Evolutionary conservation across 1,139 yeast genomes (phyloP).

Genomic region (Geotrichum phurueaensis): DNA sequence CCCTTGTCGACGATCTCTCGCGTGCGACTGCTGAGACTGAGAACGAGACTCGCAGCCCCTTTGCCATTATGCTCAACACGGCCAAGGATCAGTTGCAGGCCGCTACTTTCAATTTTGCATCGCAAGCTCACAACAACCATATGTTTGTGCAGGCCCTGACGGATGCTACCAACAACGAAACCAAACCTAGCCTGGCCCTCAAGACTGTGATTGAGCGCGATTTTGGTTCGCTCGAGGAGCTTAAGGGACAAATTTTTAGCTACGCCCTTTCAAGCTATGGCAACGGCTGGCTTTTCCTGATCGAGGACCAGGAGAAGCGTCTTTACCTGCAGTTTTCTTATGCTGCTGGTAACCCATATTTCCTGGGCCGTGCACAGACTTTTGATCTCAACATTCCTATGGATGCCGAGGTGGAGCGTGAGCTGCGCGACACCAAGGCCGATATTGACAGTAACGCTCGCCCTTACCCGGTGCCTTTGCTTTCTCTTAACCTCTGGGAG

Average conservation of each 20-base stretch:
- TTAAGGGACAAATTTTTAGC: slow-evolving; percentile 48
- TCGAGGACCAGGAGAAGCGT: slow-evolving; percentile 65
- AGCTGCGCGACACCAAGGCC: slow-evolving; percentile 44
- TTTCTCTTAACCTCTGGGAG: slow-evolving; percentile 84
- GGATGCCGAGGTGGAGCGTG: slow-evolving; percentile 37
- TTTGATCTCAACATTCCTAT: slow-evolving; percentile 72
- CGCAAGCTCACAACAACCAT: slow-evolving; percentile 91
- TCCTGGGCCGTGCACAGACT: slow-evolving; percentile 65
- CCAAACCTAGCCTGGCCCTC: slow-evolving; percentile 34
- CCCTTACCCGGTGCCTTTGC: slow-evolving; percentile 72
- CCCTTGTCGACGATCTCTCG: slow-evolving; percentile 62
- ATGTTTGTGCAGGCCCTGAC: slow-evolving; percentile 68
- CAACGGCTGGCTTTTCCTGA: slow-evolving; percentile 86
- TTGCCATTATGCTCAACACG: slow-evolving; percentile 67
- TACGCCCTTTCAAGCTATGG: slow-evolving; percentile 55
- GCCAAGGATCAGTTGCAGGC: slow-evolving; percentile 66
- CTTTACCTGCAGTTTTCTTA: slow-evolving; percentile 60
- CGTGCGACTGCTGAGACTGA: slow-evolving; percentile 62
- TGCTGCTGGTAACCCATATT: slow-evolving; percentile 87
- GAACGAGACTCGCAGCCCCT: slow-evolving; percentile 70
- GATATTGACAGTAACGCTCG: slow-evolving; percentile 42
- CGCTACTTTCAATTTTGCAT: slow-evolving; percentile 75
- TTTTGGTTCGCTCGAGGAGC: slow-evolving; percentile 47
- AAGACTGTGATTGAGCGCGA: slow-evolving; percentile 32
- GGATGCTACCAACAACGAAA: slow-evolving; percentile 23